Conservation (phyloP, 139 green algal species). For the Haematococcus sp. region DNA sequence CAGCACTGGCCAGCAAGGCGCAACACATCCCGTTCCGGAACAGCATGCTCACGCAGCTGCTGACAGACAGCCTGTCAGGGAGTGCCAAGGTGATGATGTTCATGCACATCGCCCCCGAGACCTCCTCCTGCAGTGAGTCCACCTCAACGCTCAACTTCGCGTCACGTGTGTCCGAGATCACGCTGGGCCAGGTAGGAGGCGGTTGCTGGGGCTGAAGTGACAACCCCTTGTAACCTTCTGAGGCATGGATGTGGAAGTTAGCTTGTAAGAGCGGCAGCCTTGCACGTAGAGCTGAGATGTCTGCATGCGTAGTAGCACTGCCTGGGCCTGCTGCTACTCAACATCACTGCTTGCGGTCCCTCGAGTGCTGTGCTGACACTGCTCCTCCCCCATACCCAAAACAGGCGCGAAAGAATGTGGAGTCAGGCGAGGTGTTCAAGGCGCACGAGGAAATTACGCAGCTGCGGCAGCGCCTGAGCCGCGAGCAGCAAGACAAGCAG, state of each 20-base stretch:
- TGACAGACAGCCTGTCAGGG: not conserved
- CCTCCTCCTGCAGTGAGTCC: constrained; percentile 62
- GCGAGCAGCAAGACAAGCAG: not conserved
- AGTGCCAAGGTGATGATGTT: constrained; percentile 90
- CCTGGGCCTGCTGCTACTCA: not conserved
- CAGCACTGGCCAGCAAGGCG: constrained; percentile 64
- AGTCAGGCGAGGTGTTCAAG: constrained; percentile 60
- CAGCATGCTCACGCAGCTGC: constrained; percentile 88
- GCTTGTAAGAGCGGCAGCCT: not conserved
- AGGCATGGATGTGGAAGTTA: not conserved
- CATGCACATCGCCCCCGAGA: constrained; percentile 85
- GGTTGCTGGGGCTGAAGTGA: not conserved
- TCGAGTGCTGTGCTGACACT: too few relatives aligned
- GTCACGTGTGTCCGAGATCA: constrained; percentile 78
- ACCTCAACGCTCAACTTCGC: constrained; percentile 90
- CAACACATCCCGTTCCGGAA: constrained; percentile 87
- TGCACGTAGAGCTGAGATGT: too few relatives aligned
- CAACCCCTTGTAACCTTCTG: not conserved
- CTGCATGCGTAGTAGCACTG: too few relatives aligned
- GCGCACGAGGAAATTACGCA: constrained; percentile 48
- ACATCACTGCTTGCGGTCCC: not conserved
- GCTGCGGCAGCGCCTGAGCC: constrained; percentile 8
- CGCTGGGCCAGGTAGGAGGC: constrained; percentile 71
- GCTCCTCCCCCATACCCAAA: too few relatives aligned
- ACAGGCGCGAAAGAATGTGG: constrained; percentile 63